Base-by-base conservation (phyloP, 352 stramenopile species). In the Pythium grandisporangium region DNA sequence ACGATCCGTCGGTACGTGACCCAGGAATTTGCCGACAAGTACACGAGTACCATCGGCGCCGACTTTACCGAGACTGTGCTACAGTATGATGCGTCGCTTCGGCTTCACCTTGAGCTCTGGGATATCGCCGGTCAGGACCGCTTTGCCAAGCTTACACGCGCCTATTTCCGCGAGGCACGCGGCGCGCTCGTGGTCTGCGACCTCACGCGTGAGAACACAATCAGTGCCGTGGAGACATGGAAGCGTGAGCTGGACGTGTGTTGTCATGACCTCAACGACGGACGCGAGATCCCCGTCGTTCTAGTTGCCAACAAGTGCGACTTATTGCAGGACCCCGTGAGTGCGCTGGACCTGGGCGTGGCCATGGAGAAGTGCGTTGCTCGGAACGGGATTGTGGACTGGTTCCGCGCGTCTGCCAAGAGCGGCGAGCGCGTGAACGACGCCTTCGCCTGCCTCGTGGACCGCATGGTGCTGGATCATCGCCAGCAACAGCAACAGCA, bases 301-400 rank as follows among this genome's bases (percentile, higher is more conserved):
- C 63, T 95, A 54, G 56, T 93, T 6, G 80, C 78, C 6, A 95
- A 95, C 58, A 93, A 95, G 56, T 84, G 77, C 41, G 82, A 95
- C 37, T 51, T 93, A 47, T 49, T 95, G 13, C 46, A 55, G 0
- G 72, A 95, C 38, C 66, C 78, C 1, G 55, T 84, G 41, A 52
- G 68, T 11, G 81, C 79, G 14, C 51, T 93, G 3, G 62, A 85
- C 35, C 66, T 84, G 6, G 81, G 81, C 17, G 75, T 86, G 1
- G 86, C 71, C 19, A 90, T 94, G 76, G 77, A 91, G 42, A 91
- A 92, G 44, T 90, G 78, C 34, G 72, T 89, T 10, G 59, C 59
- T 22, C 60, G 64, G 37, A 86, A 80, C 47, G 63, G 70, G 13
- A 89, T 89, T 33, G 39, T 85, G 11, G 73, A 89, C 48, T 89